phyloP scores from a whole-genome alignment of 306 rosid species.

The Citrullus amarus region DNA sequence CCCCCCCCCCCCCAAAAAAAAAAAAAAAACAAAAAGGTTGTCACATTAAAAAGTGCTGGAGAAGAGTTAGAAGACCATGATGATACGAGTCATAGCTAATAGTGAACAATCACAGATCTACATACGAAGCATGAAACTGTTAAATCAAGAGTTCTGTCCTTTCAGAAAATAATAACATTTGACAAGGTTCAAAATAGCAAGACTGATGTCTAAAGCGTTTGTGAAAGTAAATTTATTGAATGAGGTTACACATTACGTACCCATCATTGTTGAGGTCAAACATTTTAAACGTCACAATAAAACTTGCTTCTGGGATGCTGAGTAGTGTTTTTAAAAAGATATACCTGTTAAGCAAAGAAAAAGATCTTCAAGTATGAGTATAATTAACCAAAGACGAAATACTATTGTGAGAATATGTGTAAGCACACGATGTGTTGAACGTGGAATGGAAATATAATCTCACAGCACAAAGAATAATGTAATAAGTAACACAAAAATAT shows the following conservation, averaged over 20 bases:
- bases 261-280: conserved; percentile 64
- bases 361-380: neutral
- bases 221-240: neutral
- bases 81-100: too few species aligned
- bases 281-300: conserved; percentile 65
- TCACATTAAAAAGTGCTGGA: too few species aligned
- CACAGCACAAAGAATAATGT: neutral
- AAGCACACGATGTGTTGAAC: neutral
- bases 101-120: too few species aligned
- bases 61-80: too few species aligned
- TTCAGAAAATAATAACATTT: neutral
- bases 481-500: neutral
- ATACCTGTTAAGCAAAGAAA: conserved; percentile 42
- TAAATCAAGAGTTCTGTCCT: neutral
- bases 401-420: neutral
- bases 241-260: conserved; percentile 30
- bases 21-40: too few species aligned
- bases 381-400: neutral
- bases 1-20: too few species aligned
- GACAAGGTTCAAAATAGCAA: neutral
- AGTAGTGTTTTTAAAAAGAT: conserved; percentile 78
- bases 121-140: too few species aligned
- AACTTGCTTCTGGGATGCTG: conserved; percentile 85
- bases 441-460: neutral
- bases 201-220: neutral